These are phyloP conservation scores for Alternaria infectoria DNA, from an alignment of 2,329 filamentous ascomycete genomes.

Conservation along the genomic window DNA sequence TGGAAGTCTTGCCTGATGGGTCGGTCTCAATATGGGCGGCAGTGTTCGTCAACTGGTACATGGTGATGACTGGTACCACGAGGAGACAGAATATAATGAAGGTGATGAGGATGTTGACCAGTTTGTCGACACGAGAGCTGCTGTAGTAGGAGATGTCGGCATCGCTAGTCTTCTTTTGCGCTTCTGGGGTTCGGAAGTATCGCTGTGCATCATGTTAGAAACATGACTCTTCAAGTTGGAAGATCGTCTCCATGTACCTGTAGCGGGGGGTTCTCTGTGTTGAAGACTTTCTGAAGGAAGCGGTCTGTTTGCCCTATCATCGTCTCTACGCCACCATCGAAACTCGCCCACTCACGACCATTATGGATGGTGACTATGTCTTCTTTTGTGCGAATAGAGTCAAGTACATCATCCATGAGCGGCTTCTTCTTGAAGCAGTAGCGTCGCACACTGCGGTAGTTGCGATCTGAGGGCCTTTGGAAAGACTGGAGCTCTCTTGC, in stretches of 20 bases:
- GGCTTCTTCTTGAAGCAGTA: slow-evolving; percentile 48
- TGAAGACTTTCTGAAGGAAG: slow-evolving; percentile 29
- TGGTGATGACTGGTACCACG: slow-evolving; percentile 49
- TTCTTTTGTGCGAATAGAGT: slow-evolving; percentile 50
- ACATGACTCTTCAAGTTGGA: background rate
- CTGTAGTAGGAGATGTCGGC: slow-evolving; percentile 46
- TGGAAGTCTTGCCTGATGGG: background rate
- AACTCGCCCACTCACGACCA: slow-evolving; percentile 51
- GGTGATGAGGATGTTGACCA: slow-evolving; percentile 52
- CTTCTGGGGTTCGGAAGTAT: slow-evolving; percentile 49
- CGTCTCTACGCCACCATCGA: slow-evolving; percentile 50
- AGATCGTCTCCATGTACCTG: slow-evolving; percentile 18
- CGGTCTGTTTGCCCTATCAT: slow-evolving; percentile 37
- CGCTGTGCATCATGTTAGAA: slow-evolving; percentile 22
- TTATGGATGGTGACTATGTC: slow-evolving; percentile 49
- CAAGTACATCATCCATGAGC: slow-evolving; percentile 43
- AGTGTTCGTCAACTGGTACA: slow-evolving; percentile 48
- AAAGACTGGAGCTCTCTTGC: slow-evolving; percentile 46
- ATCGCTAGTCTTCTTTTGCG: slow-evolving; percentile 46
- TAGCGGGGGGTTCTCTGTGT: slow-evolving; percentile 29
- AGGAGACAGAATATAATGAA: slow-evolving; percentile 52
- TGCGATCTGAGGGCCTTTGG: slow-evolving; percentile 48
- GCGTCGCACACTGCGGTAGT: slow-evolving; percentile 48
- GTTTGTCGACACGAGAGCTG: slow-evolving; percentile 45
- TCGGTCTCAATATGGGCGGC: background rate